Evolutionary conservation across 495 filamentous ascomycete species (phyloP), one percentile per base, ranked within the genome.

Genomic region (Hyaloscypha hepaticicola): DNA sequence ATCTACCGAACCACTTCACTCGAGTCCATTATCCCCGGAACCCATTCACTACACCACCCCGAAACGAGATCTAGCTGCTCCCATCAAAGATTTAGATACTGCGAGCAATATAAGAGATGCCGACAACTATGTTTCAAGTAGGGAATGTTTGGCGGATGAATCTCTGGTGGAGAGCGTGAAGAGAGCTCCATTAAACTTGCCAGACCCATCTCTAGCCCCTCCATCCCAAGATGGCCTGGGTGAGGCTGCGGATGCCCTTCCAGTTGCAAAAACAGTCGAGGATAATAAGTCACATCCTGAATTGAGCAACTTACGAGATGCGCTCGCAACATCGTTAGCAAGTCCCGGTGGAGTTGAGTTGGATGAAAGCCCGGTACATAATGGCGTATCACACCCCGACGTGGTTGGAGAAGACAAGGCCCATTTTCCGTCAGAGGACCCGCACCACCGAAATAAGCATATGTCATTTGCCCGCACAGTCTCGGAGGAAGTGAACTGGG

Each of bases 401-500:
- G 24, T 58, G 50, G 26, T 52, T 26, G 69, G 72, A 58, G 55
- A 27, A 25, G 69, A 62, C 11, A 56, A 64, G 50, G 52, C 64
- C n/a, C 57, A 71, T 50, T 59, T 71, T 27, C 71, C 69, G 29
- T 60, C 68, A 38, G 64, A 64, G 24, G 69, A 69, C 22, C 64
- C 71, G 6, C 74, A 67, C 50, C 68, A 68, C 34, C 41, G 68
- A 21, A 76, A 74, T 55, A 82, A 83, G 66, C 81, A 82, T 59
- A 77, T 79, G 69, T 83, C 82, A 11, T 83, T 83, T 72, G 75
- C 82, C 29, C 77, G 82, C 55, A 83, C 81, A 0, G 79, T 80
- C 14, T 74, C 82, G 5, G 76, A 78, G 31, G 79, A 84, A 26
- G 75, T 85, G 21, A 85, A 77, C 71, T 86, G 82, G 65, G 70